A percentile compares a stretch with the other conserved stretches of the same genome.
phyloP scores from a whole-genome alignment of 257 asterid genomes.

The Nicotiana undulata region DNA sequence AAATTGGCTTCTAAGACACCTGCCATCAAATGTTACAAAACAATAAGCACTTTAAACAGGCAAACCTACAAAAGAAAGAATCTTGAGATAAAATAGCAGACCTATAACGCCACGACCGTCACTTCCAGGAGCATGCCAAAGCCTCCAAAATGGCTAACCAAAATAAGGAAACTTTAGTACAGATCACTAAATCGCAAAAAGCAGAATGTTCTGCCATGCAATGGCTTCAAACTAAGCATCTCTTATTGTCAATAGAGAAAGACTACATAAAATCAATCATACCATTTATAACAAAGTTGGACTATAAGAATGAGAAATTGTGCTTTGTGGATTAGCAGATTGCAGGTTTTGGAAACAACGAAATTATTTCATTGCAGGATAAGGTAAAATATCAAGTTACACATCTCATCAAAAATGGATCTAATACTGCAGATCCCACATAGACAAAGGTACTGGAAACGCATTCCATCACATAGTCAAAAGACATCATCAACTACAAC shows the following conservation, averaged over 20 bases:
- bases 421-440: not conserved
- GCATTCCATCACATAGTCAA: not conserved
- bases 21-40: slow-evolving; percentile 12
- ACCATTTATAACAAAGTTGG: not conserved
- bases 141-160: slow-evolving; percentile 91
- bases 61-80: slow-evolving; percentile 2
- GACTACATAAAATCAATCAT: not conserved
- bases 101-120: slow-evolving; percentile 99
- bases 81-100: slow-evolving; percentile 19
- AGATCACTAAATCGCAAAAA: not conserved
- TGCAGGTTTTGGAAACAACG: not conserved
- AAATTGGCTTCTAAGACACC: slow-evolving; percentile 98
- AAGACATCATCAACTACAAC: not conserved
- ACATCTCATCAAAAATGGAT: not conserved
- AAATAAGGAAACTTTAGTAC: slow-evolving; percentile 10
- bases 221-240: not conserved
- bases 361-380: slow-evolving; percentile 6
- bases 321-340: not conserved
- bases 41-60: slow-evolving; percentile 18
- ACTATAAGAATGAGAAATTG: not conserved
- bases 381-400: not conserved
- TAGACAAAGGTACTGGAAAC: not conserved
- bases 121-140: slow-evolving; percentile 95
- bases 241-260: not conserved
- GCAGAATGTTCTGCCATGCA: not conserved